Conservation (phyloP, 768 basidiomycete species). For the Tricholomella constricta region DNA sequence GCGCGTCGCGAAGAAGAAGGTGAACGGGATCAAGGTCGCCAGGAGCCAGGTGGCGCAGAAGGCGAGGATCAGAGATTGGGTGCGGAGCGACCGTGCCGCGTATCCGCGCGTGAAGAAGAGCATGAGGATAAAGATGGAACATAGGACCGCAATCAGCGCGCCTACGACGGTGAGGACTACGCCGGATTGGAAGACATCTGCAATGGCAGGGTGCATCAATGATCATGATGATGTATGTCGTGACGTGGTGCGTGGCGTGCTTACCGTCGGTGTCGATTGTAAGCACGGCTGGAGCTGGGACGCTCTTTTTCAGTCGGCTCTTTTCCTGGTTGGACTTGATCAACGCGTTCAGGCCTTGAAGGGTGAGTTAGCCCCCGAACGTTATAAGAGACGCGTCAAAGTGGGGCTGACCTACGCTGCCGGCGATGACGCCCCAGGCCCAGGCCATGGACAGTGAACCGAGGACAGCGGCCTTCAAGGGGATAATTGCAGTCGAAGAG, state of each 20-base stretch:
- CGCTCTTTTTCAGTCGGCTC: constrained; percentile 28
- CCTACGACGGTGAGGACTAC: constrained; percentile 36
- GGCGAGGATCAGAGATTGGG: constrained; percentile 40
- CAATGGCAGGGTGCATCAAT: not conserved
- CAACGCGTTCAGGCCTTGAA: constrained; percentile 41
- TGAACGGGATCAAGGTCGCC: constrained; percentile 21
- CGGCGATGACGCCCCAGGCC: constrained; percentile 22
- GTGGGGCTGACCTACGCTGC: constrained; percentile 18
- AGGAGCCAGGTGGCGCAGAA: constrained; percentile 51
- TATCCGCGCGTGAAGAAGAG: constrained; percentile 19
- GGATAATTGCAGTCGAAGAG: not conserved
- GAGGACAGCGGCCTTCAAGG: constrained; percentile 13
- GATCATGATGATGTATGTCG: not conserved
- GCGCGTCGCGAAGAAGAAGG: constrained; percentile 38
- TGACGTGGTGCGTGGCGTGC: not conserved
- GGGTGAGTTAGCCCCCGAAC: not conserved
- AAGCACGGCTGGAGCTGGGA: constrained; percentile 34
- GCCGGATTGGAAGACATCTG: constrained; percentile 44
- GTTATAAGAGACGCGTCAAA: not conserved
- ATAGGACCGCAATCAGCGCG: constrained; percentile 34
- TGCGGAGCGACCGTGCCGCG: constrained; percentile 28
- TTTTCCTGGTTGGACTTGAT: constrained; percentile 44
- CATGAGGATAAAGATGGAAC: constrained; percentile 24
- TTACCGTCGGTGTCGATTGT: constrained; percentile 40
- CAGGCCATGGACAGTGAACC: constrained; percentile 20